phyloP scores from a whole-genome alignment of 495 filamentous ascomycete species.

The Penicillium salamii region DNA sequence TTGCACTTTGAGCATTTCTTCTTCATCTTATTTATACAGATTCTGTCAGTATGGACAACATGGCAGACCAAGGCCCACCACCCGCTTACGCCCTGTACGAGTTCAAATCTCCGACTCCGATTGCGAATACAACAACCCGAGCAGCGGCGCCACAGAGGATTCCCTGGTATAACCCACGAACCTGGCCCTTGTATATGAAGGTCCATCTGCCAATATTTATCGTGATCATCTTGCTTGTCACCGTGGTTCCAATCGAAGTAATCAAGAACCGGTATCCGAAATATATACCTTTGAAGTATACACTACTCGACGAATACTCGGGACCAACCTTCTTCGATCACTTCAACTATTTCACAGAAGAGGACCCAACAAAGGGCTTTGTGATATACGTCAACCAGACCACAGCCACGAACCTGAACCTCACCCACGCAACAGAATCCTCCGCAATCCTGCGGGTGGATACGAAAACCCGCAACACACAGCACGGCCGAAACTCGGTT shows the following conservation, averaged over 20 bases:
- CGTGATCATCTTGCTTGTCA: conserved; percentile 46
- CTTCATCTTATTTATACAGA: no score
- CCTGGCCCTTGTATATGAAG: conserved; percentile 48
- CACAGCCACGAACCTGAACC: conserved; percentile 39
- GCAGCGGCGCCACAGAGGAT: background rate
- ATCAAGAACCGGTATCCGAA: conserved; percentile 51
- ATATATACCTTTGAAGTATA: conserved; percentile 49
- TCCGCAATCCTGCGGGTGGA: conserved; percentile 55
- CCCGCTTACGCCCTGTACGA: conserved; percentile 15
- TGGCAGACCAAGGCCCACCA: conserved; percentile 20
- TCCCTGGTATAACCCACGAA: conserved; percentile 47
- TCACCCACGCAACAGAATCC: conserved; percentile 46
- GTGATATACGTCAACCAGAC: conserved; percentile 41
- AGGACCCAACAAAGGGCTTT: conserved; percentile 52
- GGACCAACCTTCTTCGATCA: conserved; percentile 49
- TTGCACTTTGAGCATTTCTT: no score
- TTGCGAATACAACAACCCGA: background rate
- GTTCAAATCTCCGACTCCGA: conserved; percentile 13
- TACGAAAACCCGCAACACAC: conserved; percentile 37
- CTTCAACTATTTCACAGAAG: conserved; percentile 51
- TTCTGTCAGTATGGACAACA: conserved; percentile 12
- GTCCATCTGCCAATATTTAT: conserved; percentile 31
- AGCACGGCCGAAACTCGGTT: conserved; percentile 50
- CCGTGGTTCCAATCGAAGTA: conserved; percentile 54
- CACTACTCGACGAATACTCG: conserved; percentile 48